These are phyloP conservation scores for Termitomyces sp. DNA, from an alignment of 768 basidiomycete genomes.

Conservation along the genomic window DNA sequence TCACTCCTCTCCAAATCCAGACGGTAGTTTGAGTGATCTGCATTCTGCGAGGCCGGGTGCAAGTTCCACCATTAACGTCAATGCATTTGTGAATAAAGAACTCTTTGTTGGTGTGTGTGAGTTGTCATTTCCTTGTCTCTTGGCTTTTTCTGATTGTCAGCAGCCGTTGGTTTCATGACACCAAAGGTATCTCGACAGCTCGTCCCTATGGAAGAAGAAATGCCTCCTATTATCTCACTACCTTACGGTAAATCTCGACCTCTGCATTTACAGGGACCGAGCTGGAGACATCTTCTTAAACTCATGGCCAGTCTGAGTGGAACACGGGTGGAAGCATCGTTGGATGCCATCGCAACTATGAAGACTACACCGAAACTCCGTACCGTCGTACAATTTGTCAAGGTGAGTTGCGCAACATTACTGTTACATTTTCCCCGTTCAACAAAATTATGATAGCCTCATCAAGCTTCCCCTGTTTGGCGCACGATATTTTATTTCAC, in stretches of 20 bases:
- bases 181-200: conserved; percentile 47
- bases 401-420: conserved; percentile 35
- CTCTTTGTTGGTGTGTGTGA: conserved; percentile 57
- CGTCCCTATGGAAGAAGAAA: conserved; percentile 41
- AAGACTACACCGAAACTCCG: conserved; percentile 58
- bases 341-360: conserved; percentile 56
- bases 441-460: conserved; percentile 36
- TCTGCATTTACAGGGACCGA: conserved; percentile 67
- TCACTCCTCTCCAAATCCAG: not conserved
- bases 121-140: conserved; percentile 23
- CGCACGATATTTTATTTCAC: conserved; percentile 73
- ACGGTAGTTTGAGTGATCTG: not conserved
- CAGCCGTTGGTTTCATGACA: conserved; percentile 64
- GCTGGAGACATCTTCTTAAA: conserved; percentile 69
- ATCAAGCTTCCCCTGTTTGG: conserved; percentile 58
- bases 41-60: not conserved
- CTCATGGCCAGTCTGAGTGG: conserved; percentile 69
- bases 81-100: conserved; percentile 53
- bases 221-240: conserved; percentile 72
- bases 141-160: not conserved
- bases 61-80: conserved; percentile 24
- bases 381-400: conserved; percentile 74
- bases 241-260: conserved; percentile 64
- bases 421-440: not conserved
- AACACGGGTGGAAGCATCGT: conserved; percentile 63